Conservation (phyloP, 306 rosid genomes). For the Cicer bijugum region DNA sequence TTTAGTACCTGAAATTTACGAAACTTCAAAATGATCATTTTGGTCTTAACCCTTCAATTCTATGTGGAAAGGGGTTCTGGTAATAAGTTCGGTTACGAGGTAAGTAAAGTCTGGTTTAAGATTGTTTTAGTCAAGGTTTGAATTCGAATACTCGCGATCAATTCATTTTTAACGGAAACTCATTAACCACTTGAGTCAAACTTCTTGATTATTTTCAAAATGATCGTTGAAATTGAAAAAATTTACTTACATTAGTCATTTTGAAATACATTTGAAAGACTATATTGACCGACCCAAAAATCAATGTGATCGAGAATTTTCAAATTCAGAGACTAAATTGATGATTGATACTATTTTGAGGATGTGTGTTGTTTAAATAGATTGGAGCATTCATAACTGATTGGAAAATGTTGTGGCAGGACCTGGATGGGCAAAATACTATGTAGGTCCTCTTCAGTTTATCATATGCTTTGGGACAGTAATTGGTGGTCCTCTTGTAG, state of each 20-base stretch:
- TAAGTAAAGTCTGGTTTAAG: too few species aligned
- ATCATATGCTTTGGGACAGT: constrained; percentile 70
- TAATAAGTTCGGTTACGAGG: too few species aligned
- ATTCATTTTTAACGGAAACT: too few species aligned
- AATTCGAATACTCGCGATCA: too few species aligned
- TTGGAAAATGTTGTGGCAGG: constrained; percentile 54
- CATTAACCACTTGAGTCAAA: too few species aligned
- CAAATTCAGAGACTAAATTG: neutral
- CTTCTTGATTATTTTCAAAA: neutral
- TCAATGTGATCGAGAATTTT: neutral
- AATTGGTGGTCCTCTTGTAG: constrained; percentile 68
- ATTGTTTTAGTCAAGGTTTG: too few species aligned
- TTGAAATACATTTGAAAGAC: neutral
- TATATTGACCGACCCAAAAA: neutral
- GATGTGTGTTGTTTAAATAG: neutral
- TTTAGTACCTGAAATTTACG: neutral
- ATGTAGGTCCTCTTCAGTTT: constrained; percentile 75
- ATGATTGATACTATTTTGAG: neutral
- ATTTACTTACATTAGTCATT: neutral
- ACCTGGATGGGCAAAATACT: constrained; percentile 74
- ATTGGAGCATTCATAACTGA: constrained; percentile 9
- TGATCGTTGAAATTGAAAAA: neutral
- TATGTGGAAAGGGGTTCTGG: too few species aligned
- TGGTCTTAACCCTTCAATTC: too few species aligned
- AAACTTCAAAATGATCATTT: too few species aligned